Conservation (phyloP, 345 rosid genomes). For the Dimocarpus longan region DNA sequence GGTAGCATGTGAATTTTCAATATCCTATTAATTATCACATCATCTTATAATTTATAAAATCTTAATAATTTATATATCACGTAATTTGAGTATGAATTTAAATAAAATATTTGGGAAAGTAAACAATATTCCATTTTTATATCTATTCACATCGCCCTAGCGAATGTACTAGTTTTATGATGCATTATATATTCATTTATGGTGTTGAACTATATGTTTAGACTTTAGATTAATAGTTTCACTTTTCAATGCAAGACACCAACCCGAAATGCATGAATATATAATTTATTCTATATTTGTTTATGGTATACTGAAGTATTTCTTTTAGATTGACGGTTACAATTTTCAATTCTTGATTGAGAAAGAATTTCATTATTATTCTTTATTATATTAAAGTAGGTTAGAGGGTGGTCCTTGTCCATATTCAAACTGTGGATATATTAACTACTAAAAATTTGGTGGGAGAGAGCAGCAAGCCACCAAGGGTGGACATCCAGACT, state of each 20-base stretch:
- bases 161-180: neutral
- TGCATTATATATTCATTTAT: neutral
- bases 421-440: neutral
- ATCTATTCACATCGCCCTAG: neutral
- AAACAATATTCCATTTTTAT: too few relatives aligned
- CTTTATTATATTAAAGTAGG: neutral
- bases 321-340: neutral
- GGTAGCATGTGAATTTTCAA: too few relatives aligned
- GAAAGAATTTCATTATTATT: neutral
- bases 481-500: slow-evolving; percentile 16
- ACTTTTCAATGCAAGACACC: neutral
- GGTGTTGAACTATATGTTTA: neutral
- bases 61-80: too few relatives aligned
- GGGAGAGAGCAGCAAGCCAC: slow-evolving; percentile 11
- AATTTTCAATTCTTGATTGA: neutral
- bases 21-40: too few relatives aligned
- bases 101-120: too few relatives aligned
- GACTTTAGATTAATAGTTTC: too few relatives aligned
- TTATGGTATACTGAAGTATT: too few relatives aligned
- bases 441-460: slow-evolving; percentile 18
- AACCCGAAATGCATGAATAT: neutral
- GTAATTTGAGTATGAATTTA: too few relatives aligned
- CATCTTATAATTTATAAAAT: too few relatives aligned
- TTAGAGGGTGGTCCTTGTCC: neutral
- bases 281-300: too few relatives aligned